These are phyloP conservation scores for Coniochaeta hoffmannii DNA, from an alignment of 2,329 filamentous ascomycete genomes.

Conservation along the genomic window DNA sequence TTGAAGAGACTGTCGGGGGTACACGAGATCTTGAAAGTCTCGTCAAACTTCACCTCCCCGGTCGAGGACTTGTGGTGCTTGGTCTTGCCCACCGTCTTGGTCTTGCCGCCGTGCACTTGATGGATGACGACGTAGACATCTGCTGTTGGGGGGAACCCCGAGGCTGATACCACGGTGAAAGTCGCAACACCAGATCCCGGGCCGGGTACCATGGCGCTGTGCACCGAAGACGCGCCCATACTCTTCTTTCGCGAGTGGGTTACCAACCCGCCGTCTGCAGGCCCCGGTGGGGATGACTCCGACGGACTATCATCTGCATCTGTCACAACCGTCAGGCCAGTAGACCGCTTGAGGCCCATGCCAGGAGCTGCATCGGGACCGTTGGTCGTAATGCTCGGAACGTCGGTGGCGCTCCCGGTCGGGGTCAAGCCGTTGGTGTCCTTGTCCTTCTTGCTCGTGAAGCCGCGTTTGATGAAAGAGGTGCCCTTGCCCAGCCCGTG, in stretches of 20 bases:
- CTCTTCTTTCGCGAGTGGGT: constrained; percentile 47
- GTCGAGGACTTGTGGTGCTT: constrained; percentile 73
- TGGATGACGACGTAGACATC: constrained; percentile 74
- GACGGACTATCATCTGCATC: constrained; percentile 13
- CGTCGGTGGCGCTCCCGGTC: constrained; percentile 30
- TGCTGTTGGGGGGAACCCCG: constrained; percentile 66
- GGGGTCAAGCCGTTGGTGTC: constrained; percentile 39
- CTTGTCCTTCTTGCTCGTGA: constrained; percentile 62
- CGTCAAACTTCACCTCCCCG: constrained; percentile 63
- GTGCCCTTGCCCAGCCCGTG: constrained; percentile 83
- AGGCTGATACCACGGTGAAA: constrained; percentile 73
- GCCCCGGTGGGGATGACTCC: constrained; percentile 21
- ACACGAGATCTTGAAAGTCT: constrained; percentile 72
- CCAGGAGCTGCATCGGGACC: constrained; percentile 27
- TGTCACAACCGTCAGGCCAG: constrained; percentile 26
- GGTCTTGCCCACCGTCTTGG: constrained; percentile 82
- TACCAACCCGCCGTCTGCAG: constrained; percentile 22
- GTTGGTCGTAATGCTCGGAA: constrained; percentile 35
- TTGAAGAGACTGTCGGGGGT: constrained; percentile 81
- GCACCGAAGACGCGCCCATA: constrained; percentile 56
- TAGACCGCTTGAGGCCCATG: constrained; percentile 33
- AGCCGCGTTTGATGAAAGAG: constrained; percentile 80
- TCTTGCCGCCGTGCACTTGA: constrained; percentile 54
- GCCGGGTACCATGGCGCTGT: constrained; percentile 53
- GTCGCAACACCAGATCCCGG: constrained; percentile 60